phyloP scores from a whole-genome alignment of 306 rosid species.

The Oxytropis ochrocephala region DNA sequence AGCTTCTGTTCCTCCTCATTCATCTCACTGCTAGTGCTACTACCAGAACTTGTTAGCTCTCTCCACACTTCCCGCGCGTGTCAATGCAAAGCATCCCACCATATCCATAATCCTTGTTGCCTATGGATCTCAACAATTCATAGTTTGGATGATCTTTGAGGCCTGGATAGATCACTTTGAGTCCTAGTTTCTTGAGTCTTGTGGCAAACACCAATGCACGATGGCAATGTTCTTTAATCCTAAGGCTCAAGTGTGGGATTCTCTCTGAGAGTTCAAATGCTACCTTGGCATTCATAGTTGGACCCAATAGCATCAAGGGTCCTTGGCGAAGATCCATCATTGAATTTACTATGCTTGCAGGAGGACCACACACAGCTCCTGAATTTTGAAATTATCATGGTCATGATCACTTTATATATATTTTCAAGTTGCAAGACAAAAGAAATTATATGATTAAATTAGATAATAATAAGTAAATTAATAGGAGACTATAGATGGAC shows the following conservation, averaged over 20 bases:
- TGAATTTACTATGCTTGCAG: slow-evolving; percentile 49
- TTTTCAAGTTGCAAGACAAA: too few species aligned
- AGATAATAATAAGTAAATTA: too few species aligned
- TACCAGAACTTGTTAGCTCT: slow-evolving; percentile 67
- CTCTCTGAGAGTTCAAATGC: slow-evolving; percentile 83
- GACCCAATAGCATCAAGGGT: slow-evolving; percentile 66
- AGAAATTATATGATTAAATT: too few species aligned
- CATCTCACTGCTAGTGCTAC: slow-evolving; percentile 84
- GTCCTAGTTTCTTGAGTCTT: slow-evolving; percentile 52
- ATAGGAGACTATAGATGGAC: too few species aligned
- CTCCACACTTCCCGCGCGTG: slow-evolving; percentile 74
- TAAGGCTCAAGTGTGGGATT: slow-evolving; percentile 58
- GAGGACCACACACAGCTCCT: slow-evolving; percentile 82
- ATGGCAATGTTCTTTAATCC: slow-evolving; percentile 67
- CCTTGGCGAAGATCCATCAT: slow-evolving; percentile 90
- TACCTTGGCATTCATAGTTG: slow-evolving; percentile 87
- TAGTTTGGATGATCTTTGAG: slow-evolving; percentile 72
- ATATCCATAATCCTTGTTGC: slow-evolving; percentile 56
- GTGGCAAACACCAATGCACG: slow-evolving; percentile 57
- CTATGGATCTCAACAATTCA: slow-evolving; percentile 42
- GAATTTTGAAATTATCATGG: neutral
- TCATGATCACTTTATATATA: too few species aligned
- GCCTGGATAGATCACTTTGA: slow-evolving; percentile 75
- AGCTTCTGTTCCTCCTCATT: slow-evolving; percentile 45
- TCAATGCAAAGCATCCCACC: slow-evolving; percentile 83